Evolutionary conservation across 2,329 filamentous ascomycete species (phyloP).

Genomic region (Claviceps maximensis): DNA sequence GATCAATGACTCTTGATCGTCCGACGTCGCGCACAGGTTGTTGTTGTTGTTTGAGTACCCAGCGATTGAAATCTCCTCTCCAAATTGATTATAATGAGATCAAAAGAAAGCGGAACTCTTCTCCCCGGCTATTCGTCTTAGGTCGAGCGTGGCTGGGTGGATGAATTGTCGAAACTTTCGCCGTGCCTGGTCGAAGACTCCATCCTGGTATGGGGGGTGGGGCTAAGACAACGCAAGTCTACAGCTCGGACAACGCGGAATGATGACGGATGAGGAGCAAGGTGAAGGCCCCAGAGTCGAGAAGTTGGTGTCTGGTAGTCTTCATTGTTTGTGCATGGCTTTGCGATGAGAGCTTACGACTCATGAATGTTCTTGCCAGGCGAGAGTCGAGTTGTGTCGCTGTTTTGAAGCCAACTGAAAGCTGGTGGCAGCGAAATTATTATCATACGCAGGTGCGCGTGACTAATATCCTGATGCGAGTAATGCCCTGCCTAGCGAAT

Average conservation of each 20-base stretch:
- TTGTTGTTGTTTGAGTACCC: not conserved
- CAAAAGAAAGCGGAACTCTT: conserved; percentile 15
- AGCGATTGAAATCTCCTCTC: conserved; percentile 1
- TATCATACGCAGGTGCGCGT: not conserved
- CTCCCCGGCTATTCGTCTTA: conserved; percentile 14
- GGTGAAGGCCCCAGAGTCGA: not conserved
- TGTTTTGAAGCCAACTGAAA: not conserved
- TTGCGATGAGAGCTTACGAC: not conserved
- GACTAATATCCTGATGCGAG: not conserved
- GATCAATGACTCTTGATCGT: not conserved
- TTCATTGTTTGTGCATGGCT: not conserved
- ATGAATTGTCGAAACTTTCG: not conserved
- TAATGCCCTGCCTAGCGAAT: not conserved
- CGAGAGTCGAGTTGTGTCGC: not conserved
- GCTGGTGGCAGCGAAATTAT: not conserved
- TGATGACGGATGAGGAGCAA: conserved; percentile 6
- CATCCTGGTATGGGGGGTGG: not conserved
- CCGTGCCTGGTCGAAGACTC: not conserved
- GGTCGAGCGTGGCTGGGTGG: not conserved
- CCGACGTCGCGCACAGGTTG: not conserved
- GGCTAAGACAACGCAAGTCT: not conserved
- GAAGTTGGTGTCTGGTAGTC: not conserved
- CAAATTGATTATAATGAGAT: not conserved
- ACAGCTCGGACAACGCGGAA: conserved; percentile 7
- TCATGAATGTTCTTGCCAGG: not conserved